Evolutionary conservation across 768 basidiomycete genomes (phyloP).

Genomic region (Rhizopogon sp.): DNA sequence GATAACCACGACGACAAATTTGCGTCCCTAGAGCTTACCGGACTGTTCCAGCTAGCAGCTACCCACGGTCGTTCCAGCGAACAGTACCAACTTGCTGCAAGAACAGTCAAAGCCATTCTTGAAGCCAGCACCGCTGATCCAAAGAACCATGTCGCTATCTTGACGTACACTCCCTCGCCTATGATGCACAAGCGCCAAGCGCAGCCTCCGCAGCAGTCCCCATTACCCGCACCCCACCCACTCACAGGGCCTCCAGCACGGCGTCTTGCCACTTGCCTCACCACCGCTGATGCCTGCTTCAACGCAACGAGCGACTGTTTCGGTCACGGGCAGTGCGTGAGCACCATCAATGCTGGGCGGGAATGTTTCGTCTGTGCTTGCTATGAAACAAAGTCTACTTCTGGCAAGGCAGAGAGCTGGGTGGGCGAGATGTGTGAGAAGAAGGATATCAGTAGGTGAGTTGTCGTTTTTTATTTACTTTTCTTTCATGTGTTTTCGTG

Average conservation of each 20-base stretch:
- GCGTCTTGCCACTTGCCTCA: constrained; percentile 59
- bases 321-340: constrained; percentile 62
- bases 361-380: constrained; percentile 47
- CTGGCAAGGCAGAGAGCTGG: constrained; percentile 62
- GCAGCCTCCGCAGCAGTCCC: constrained; percentile 40
- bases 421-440: constrained; percentile 73
- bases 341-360: constrained; percentile 53
- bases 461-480: constrained; percentile 11
- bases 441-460: constrained; percentile 77
- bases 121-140: constrained; percentile 33
- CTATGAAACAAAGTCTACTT: constrained; percentile 40
- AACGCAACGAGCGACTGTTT: constrained; percentile 65
- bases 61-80: constrained; percentile 47
- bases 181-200: constrained; percentile 32
- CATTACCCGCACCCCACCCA: constrained; percentile 37
- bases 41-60: constrained; percentile 43
- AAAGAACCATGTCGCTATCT: constrained; percentile 44
- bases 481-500: not conserved
- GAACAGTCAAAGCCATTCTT: constrained; percentile 45
- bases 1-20: constrained; percentile 39
- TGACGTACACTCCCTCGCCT: constrained; percentile 39
- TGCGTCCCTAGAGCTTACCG: constrained; percentile 56
- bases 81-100: constrained; percentile 45
- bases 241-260: constrained; percentile 47
- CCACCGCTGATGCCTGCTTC: constrained; percentile 46